A percentile compares a stretch with the other conserved stretches of the same genome.
Conservation (phyloP, 257 asterid genomes). For the Solanum sejunctum region DNA sequence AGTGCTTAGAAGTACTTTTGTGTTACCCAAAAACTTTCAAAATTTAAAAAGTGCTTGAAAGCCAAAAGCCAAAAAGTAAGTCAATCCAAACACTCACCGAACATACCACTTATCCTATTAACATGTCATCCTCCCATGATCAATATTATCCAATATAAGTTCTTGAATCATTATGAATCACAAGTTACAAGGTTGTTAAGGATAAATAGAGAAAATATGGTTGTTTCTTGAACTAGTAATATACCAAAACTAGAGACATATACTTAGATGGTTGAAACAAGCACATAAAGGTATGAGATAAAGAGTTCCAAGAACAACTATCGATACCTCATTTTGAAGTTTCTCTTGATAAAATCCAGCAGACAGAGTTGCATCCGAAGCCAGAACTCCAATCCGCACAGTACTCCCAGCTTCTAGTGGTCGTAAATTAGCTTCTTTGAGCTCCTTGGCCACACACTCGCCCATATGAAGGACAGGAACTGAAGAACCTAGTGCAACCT, state of each 20-base stretch:
- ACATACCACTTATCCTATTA: background rate
- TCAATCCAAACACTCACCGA: background rate
- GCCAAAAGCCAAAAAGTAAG: too few species aligned
- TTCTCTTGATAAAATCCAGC: slow-evolving; percentile 49
- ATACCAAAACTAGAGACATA: background rate
- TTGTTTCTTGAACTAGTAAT: background rate
- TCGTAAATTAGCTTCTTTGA: slow-evolving; percentile 46
- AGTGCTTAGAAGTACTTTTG: too few species aligned
- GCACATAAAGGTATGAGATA: background rate
- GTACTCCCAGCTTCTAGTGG: slow-evolving; percentile 67
- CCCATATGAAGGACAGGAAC: slow-evolving; percentile 57
- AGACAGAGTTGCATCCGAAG: slow-evolving; percentile 22
- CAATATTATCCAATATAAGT: background rate
- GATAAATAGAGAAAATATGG: background rate
- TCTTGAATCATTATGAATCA: background rate
- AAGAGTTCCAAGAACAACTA: background rate
- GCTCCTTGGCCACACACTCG: slow-evolving; percentile 68
- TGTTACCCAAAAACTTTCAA: too few species aligned
- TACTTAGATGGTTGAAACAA: background rate
- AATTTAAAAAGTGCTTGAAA: too few species aligned
- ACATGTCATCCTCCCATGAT: background rate
- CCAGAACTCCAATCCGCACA: slow-evolving; percentile 47
- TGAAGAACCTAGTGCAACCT: slow-evolving; percentile 46
- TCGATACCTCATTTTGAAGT: slow-evolving; percentile 47
- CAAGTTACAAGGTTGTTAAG: background rate